These are phyloP conservation scores for Pulicaria dysenterica DNA, from an alignment of 129 eudicot species.

Conservation along the genomic window DNA sequence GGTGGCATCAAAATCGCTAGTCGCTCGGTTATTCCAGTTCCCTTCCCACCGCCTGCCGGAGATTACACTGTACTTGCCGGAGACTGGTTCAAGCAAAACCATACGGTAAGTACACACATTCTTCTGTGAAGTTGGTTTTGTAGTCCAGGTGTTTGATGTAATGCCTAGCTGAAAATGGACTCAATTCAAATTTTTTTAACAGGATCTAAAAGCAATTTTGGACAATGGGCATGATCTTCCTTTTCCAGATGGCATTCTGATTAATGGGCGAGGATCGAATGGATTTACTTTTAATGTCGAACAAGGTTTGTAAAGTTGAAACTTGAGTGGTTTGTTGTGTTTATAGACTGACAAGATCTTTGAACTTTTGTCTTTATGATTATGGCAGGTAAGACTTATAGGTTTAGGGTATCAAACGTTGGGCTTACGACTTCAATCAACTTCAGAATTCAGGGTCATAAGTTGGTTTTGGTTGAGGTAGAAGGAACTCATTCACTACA, in stretches of 20 bases:
- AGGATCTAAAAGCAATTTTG: slow-evolving; percentile 59
- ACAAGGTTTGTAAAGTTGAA: slow-evolving; percentile 45
- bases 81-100: slow-evolving; percentile 75
- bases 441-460: slow-evolving; percentile 70
- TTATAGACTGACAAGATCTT: neutral
- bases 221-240: slow-evolving; percentile 69
- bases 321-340: neutral
- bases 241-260: slow-evolving; percentile 71
- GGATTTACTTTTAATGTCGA: slow-evolving; percentile 55
- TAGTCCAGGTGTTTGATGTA: slow-evolving; percentile 18
- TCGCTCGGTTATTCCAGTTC: slow-evolving; percentile 70
- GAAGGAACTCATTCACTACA: slow-evolving; percentile 74
- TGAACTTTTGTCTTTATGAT: slow-evolving; percentile 1
- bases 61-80: slow-evolving; percentile 62
- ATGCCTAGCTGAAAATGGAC: slow-evolving; percentile 26
- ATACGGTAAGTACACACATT: slow-evolving; percentile 41
- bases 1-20: slow-evolving; percentile 67
- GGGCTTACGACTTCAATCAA: slow-evolving; percentile 58
- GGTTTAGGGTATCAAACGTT: slow-evolving; percentile 67
- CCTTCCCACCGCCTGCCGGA: slow-evolving; percentile 60
- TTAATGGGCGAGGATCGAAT: slow-evolving; percentile 65
- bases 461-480: slow-evolving; percentile 60
- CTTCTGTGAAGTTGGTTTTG: neutral
- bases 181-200: too few relatives aligned
- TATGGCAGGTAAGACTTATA: slow-evolving; percentile 58